Conservation (phyloP, 768 basidiomycete species). For the Suillus americanus region DNA sequence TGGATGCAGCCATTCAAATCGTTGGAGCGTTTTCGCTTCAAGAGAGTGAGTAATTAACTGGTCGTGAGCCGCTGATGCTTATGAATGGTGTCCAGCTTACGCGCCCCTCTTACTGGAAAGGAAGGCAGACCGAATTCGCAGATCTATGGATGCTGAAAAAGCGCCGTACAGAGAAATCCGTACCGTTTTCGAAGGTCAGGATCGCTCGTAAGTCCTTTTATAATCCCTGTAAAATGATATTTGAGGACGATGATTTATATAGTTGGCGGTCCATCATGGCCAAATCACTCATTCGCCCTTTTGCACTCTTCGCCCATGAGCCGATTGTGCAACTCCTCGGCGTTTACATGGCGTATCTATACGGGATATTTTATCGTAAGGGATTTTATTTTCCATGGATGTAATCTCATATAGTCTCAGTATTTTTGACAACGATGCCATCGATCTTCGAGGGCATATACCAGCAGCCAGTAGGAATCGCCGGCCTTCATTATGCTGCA, state of each 20-base stretch:
- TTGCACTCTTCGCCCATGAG: slow-evolving; percentile 57
- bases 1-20: too few species aligned
- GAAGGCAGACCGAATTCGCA: slow-evolving; percentile 49
- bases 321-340: slow-evolving; percentile 65
- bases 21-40: slow-evolving; percentile 55
- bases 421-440: slow-evolving; percentile 67
- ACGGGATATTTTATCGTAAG: slow-evolving; percentile 60
- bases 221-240: background rate
- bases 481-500: too few species aligned
- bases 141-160: slow-evolving; percentile 49
- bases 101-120: slow-evolving; percentile 38
- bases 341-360: slow-evolving; percentile 68
- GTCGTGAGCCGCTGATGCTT: slow-evolving; percentile 16
- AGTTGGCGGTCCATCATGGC: too few species aligned
- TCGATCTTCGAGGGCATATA: slow-evolving; percentile 57
- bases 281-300: slow-evolving; percentile 62
- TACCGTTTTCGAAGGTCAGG: slow-evolving; percentile 47
- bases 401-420: slow-evolving; percentile 31
- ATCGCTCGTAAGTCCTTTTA: slow-evolving; percentile 41
- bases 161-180: slow-evolving; percentile 36
- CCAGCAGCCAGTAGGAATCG: slow-evolving; percentile 35
- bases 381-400: slow-evolving; percentile 4
- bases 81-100: slow-evolving; percentile 21
- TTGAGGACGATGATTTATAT: background rate
- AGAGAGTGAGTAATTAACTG: slow-evolving; percentile 51